These are phyloP conservation scores for Stephania japonica DNA, from an alignment of 164 flowering plant genomes.

Conservation along the genomic window DNA sequence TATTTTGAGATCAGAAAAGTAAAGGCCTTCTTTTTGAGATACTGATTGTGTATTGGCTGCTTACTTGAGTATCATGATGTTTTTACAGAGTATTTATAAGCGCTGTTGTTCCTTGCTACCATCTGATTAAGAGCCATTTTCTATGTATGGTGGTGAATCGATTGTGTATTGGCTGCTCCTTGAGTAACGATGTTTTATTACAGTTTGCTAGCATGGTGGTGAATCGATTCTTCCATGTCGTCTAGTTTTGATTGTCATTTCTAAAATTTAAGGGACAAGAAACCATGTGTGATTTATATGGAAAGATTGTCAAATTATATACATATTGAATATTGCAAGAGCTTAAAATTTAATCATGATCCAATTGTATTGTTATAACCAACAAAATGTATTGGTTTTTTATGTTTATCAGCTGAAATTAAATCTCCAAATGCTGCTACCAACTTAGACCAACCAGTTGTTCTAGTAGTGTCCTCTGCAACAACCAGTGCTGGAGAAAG, in stretches of 20 bases:
- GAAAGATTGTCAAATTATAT: neutral
- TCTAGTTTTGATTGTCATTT: neutral
- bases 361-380: neutral
- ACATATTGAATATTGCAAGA: neutral
- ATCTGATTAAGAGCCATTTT: neutral
- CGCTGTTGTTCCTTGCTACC: neutral
- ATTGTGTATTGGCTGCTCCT: neutral
- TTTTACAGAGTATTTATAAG: neutral
- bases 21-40: neutral
- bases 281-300: neutral
- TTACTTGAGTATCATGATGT: neutral
- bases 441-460: constrained; percentile 57
- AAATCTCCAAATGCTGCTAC: constrained; percentile 64
- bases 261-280: neutral
- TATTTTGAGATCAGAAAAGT: neutral
- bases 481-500: constrained; percentile 75
- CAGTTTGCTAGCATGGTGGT: neutral
- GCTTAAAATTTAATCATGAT: neutral
- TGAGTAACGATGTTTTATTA: neutral
- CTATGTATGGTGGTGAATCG: neutral
- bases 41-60: neutral
- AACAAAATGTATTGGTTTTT: constrained; percentile 3
- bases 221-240: neutral
- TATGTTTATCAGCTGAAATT: constrained; percentile 38
- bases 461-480: constrained; percentile 53